phyloP scores from a whole-genome alignment of 495 filamentous ascomycete genomes.

The Aspergillus cavernicola region DNA sequence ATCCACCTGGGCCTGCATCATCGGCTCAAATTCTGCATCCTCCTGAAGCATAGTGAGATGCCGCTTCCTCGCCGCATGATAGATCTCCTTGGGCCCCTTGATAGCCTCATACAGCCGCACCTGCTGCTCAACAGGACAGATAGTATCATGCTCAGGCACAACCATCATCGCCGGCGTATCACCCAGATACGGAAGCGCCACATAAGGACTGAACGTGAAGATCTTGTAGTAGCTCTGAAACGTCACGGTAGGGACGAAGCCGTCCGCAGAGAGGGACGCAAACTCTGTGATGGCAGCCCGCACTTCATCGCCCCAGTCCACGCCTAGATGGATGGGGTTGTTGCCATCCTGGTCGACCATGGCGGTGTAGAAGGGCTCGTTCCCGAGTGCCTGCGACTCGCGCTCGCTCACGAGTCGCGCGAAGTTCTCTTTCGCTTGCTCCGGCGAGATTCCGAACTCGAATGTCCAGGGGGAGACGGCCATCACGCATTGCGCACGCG shows the following conservation, averaged over 20 bases:
- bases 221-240: constrained; percentile 4
- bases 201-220: background rate
- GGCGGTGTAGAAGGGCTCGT: background rate
- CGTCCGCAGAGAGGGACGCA: background rate
- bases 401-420: background rate
- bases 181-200: background rate
- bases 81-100: background rate
- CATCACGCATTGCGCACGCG: background rate
- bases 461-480: background rate
- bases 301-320: background rate
- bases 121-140: constrained; percentile 2
- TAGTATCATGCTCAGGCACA: background rate
- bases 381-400: background rate
- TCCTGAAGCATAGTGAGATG: background rate
- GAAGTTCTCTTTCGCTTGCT: background rate
- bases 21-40: background rate
- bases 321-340: background rate
- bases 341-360: background rate
- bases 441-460: background rate
- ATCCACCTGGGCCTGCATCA: constrained; percentile 1
- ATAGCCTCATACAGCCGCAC: background rate
- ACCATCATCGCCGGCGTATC: constrained; percentile 1
- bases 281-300: background rate
- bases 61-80: background rate
- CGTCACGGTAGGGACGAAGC: background rate